These are phyloP conservation scores for Tagetes patula DNA, from an alignment of 129 eudicot species.

Conservation along the genomic window DNA sequence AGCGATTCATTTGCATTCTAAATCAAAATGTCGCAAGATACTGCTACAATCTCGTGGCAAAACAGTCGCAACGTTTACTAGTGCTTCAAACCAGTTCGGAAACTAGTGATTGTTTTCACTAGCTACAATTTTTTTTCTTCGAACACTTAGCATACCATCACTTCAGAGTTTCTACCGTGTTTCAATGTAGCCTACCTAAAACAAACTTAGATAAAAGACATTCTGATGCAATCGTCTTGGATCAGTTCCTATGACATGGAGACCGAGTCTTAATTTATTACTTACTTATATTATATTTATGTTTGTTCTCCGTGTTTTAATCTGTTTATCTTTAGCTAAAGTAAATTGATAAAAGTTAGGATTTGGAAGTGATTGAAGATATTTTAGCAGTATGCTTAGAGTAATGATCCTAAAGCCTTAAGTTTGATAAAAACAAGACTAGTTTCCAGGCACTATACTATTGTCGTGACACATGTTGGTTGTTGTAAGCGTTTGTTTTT, in stretches of 20 bases:
- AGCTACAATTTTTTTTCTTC: no score
- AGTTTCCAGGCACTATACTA: not conserved
- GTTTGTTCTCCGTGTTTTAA: not conserved
- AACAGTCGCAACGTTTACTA: no score
- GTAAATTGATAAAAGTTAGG: constrained; percentile 16
- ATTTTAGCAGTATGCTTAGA: not conserved
- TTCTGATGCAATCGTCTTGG: not conserved
- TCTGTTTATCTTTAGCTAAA: not conserved
- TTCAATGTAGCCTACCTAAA: not conserved
- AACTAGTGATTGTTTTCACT: no score
- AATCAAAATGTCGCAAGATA: no score
- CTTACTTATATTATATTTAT: not conserved
- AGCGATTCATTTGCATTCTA: no score
- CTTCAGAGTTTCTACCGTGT: not conserved
- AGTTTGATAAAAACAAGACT: not conserved
- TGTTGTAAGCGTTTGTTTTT: not conserved
- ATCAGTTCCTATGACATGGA: not conserved
- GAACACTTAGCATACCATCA: not conserved
- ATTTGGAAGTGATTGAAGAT: not conserved
- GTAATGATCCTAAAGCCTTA: not conserved
- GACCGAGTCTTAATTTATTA: not conserved
- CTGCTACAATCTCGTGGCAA: no score
- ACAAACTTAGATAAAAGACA: not conserved
- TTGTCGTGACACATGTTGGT: constrained; percentile 1
- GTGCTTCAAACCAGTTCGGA: no score